phyloP scores from a whole-genome alignment of 2,329 filamentous ascomycete genomes.

The Diaporthe eres region DNA sequence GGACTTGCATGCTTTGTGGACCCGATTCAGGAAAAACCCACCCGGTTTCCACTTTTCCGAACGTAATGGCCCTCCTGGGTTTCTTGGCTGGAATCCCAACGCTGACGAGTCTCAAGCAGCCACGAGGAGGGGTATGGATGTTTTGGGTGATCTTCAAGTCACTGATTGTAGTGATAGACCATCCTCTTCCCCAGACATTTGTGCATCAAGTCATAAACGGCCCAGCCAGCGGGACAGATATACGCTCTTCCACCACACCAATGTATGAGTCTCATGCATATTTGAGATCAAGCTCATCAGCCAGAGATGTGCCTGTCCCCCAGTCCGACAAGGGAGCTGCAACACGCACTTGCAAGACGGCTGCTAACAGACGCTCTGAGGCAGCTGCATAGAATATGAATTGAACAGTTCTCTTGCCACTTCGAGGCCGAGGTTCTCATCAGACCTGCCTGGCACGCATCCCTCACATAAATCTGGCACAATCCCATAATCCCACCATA shows the following conservation, averaged over 20 bases:
- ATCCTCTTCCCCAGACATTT: not conserved
- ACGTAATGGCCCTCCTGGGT: constrained; percentile 17
- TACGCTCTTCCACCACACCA: not conserved
- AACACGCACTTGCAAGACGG: not conserved
- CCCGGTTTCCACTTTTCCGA: constrained; percentile 28
- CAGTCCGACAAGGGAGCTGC: not conserved
- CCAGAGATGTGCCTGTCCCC: not conserved
- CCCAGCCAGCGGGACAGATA: not conserved
- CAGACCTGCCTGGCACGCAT: not conserved
- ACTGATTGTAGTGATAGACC: not conserved
- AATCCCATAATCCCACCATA: not conserved
- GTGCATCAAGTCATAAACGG: not conserved
- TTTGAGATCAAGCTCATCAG: not conserved
- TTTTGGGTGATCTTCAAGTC: not conserved
- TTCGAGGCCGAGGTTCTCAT: not conserved
- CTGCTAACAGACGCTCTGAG: not conserved
- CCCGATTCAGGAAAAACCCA: constrained; percentile 14
- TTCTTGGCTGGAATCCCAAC: constrained; percentile 8
- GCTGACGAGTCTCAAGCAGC: constrained; percentile 15
- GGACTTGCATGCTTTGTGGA: constrained; percentile 12
- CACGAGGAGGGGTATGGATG: not conserved
- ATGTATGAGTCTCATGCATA: not conserved
- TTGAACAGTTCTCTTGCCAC: not conserved
- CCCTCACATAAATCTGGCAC: not conserved
- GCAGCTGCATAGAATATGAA: not conserved